Percentiles rank a stretch among this genome's conserved stretches.
phyloP scores from a whole-genome alignment of 2,329 filamentous ascomycete genomes.

The Clonostachys byssicola region DNA sequence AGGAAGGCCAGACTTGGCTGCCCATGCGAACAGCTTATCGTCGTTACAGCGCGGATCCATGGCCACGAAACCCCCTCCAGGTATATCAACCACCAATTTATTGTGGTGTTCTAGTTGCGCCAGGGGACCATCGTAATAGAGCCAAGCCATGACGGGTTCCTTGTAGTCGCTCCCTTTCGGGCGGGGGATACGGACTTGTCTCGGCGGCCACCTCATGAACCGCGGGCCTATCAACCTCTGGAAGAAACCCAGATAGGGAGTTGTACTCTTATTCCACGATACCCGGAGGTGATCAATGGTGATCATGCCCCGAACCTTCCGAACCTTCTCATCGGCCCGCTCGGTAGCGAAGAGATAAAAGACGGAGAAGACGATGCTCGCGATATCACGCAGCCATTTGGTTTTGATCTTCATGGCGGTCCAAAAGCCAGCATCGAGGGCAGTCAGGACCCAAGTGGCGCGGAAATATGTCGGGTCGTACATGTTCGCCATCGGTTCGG shows the following conservation, averaged over 20 bases:
- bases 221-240: conserved; percentile 72
- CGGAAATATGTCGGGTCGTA: conserved; percentile 92
- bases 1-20: conserved; percentile 81
- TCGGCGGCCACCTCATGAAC: conserved; percentile 75
- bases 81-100: conserved; percentile 81
- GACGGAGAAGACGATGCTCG: conserved; percentile 76
- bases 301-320: conserved; percentile 79
- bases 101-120: conserved; percentile 72
- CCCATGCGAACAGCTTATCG: conserved; percentile 91
- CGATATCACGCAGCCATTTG: conserved; percentile 77
- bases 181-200: conserved; percentile 78
- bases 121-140: conserved; percentile 90
- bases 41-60: conserved; percentile 96
- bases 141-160: conserved; percentile 79
- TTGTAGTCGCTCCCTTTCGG: conserved; percentile 77
- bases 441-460: conserved; percentile 94
- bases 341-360: conserved; percentile 95
- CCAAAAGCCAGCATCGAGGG: conserved; percentile 95
- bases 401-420: conserved; percentile 86
- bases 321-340: conserved; percentile 92
- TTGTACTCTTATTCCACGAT: conserved; percentile 92
- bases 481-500: conserved; percentile 89
- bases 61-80: conserved; percentile 91
- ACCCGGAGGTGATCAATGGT: conserved; percentile 90
- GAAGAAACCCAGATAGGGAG: conserved; percentile 75